Conservation (phyloP, 2,329 filamentous ascomycete species). For the Domatiomyces catenatus region DNA sequence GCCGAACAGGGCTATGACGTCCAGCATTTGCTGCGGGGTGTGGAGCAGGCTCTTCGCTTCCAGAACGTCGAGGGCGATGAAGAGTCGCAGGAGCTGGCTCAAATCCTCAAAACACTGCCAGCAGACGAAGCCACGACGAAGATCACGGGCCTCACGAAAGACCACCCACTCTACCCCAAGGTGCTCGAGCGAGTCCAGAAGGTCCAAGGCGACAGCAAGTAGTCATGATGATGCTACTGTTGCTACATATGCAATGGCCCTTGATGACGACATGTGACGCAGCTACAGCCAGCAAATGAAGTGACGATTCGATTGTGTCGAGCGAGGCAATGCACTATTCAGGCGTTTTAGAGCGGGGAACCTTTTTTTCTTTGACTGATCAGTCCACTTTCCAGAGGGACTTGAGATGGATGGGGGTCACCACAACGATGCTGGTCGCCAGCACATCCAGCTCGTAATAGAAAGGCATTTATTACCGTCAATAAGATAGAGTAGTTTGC, state of each 20-base stretch:
- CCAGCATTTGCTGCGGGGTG: constrained; percentile 59
- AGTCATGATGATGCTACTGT: constrained; percentile 14
- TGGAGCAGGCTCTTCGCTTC: constrained; percentile 90
- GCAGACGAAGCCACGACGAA: constrained; percentile 62
- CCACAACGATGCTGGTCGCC: background rate
- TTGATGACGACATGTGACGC: background rate
- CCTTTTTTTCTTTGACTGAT: background rate
- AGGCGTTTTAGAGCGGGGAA: background rate
- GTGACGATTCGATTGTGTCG: background rate
- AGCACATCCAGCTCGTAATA: background rate
- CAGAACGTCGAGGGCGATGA: constrained; percentile 86
- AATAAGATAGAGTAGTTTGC: background rate
- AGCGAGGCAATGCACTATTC: background rate
- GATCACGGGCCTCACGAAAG: constrained; percentile 64
- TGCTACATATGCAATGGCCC: background rate
- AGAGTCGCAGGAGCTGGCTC: constrained; percentile 70
- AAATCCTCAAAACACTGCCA: constrained; percentile 61
- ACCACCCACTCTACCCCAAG: constrained; percentile 61
- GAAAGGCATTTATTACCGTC: background rate
- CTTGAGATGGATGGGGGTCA: background rate
- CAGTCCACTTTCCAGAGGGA: background rate
- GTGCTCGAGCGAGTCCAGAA: constrained; percentile 66
- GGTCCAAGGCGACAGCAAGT: constrained; percentile 46
- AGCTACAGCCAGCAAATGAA: background rate
- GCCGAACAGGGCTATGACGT: constrained; percentile 64